Percentiles rank a stretch among this genome's conserved stretches.
Evolutionary conservation across 2,329 filamentous ascomycete species (phyloP).

Genomic region (Curvularia hawaiiensis): DNA sequence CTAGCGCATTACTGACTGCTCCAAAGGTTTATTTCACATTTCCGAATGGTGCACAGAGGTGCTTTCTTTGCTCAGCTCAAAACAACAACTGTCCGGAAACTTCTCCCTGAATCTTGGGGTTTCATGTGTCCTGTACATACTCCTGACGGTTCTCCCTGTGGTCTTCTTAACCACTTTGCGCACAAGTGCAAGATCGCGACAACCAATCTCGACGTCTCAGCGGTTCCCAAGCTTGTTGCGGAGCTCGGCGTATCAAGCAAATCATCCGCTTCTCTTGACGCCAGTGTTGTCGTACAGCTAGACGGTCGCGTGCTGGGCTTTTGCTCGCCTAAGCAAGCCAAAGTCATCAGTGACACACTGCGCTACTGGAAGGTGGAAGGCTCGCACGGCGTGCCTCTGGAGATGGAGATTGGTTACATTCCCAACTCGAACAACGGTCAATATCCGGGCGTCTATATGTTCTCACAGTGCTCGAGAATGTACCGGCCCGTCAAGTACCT

Average conservation of each 20-base stretch:
- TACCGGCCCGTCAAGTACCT: conserved; percentile 91
- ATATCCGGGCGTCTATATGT: conserved; percentile 95
- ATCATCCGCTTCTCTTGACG: conserved; percentile 78
- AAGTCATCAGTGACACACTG: conserved; percentile 81
- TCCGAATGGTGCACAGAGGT: conserved; percentile 98
- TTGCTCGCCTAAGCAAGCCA: conserved; percentile 83
- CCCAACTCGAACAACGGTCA: conserved; percentile 89
- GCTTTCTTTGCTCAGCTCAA: conserved; percentile 98
- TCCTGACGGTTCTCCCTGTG: conserved; percentile 93
- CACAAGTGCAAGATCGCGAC: conserved; percentile 95
- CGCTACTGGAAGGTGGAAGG: conserved; percentile 96
- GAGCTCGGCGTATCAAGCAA: conserved; percentile 79
- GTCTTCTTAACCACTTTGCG: conserved; percentile 90
- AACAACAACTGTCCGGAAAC: conserved; percentile 93
- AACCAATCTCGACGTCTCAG: conserved; percentile 71
- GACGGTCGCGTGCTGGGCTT: conserved; percentile 90
- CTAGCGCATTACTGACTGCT: conserved; percentile 45
- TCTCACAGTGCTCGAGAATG: conserved; percentile 83
- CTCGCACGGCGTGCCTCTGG: conserved; percentile 75
- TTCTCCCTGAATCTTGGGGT: conserved; percentile 96
- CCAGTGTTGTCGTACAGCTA: conserved; percentile 87
- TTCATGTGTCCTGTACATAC: conserved; percentile 95
- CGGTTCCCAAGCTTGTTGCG: conserved; percentile 73
- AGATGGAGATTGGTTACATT: conserved; percentile 91
- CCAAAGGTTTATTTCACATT: conserved; percentile 96